Evolutionary conservation across 73 alveolate species (phyloP).

Genomic region (Paramecium bursaria): DNA sequence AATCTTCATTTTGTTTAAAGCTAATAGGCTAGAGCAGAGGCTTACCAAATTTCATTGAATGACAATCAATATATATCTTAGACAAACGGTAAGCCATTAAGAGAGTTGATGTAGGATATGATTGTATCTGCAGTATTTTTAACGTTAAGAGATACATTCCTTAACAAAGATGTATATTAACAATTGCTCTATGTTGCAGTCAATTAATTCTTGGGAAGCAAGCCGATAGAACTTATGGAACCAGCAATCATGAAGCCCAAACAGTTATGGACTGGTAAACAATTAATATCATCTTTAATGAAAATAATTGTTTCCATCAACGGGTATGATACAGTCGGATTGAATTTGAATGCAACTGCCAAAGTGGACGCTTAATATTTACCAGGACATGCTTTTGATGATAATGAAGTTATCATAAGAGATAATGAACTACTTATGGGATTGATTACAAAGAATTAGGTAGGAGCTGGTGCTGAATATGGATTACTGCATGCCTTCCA

Average conservation of each 20-base stretch:
- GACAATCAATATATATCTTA: conserved; percentile 96
- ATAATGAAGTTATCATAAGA: conserved; percentile 81
- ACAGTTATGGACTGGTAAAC: conserved; percentile 95
- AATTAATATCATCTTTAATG: conserved; percentile 87
- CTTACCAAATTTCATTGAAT: conserved; percentile 87
- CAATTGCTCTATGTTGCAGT: conserved; percentile 92
- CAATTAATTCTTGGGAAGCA: conserved; percentile 83
- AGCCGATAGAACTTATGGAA: conserved; percentile 80
- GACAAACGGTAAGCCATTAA: conserved; percentile 98
- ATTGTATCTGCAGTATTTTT: conserved; percentile 94
- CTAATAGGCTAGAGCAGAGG: conserved; percentile 91
- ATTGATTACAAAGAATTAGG: conserved; percentile 91
- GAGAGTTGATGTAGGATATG: conserved; percentile 99
- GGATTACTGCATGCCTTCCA: conserved; percentile 97
- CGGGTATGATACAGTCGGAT: conserved; percentile 77
- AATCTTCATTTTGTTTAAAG: conserved; percentile 97
- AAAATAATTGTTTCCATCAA: conserved; percentile 84
- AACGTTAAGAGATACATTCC: conserved; percentile 95
- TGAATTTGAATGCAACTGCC: conserved; percentile 87
- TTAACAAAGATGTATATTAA: conserved; percentile 88
- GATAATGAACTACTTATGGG: conserved; percentile 94
- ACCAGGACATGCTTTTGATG: conserved; percentile 67
- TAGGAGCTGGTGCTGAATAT: conserved; percentile 94
- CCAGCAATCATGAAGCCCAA: conserved; percentile 96
- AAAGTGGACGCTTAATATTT: conserved; percentile 66